Evolutionary conservation across 208 protist genomes (phyloP), one percentile per base, ranked within the genome.

Genomic region (Leishmania major): DNA sequence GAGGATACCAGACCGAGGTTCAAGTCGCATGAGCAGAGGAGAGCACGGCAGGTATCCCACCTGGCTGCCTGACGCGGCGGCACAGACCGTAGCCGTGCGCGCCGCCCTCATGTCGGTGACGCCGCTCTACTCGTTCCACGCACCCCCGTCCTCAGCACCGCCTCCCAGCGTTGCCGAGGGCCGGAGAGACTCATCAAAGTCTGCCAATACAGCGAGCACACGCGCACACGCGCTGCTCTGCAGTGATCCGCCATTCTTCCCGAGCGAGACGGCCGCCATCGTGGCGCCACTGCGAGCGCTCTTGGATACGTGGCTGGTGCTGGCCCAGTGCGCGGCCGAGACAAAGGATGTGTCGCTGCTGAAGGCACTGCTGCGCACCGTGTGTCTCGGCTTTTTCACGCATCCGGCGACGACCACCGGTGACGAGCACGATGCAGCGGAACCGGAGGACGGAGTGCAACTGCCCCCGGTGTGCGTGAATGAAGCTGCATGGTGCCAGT

Each of bases 341-440:
- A 84, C 88, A 6, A 92, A 94, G 82, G 89, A 94, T 45, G 53
- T 81, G n/a, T 55, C 84, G 31, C 75, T 95, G 64, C 85, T 95
- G 70, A 64, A 78, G 25, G 78, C 82, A 25, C 70, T 95, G 25
- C 84, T 92, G 35, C 75, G 80, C 37, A 77, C 86, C 4, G 88
- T 95, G 77, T 92, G 90, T 82, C 73, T 60, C 8, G 76, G 82
- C 25, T 95, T 95, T 76, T 40, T 90, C 35, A 72, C 53, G 11
- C 45, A 15, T 22, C 8, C 66, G 2, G 37, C 51, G 25, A 5
- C 66, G 40, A 19, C 11, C 6, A 17, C 37, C 8, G 25, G 19
- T 15, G 45, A 66, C 19, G 40, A 75, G 28, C 51, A 19, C 22
- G 13, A 13, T 19, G 76, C 15, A 53, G 76, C 25, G 15, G 47